These are phyloP conservation scores for Fulvia fulva DNA, from an alignment of 2,329 filamentous ascomycete species.

Conservation along the genomic window DNA sequence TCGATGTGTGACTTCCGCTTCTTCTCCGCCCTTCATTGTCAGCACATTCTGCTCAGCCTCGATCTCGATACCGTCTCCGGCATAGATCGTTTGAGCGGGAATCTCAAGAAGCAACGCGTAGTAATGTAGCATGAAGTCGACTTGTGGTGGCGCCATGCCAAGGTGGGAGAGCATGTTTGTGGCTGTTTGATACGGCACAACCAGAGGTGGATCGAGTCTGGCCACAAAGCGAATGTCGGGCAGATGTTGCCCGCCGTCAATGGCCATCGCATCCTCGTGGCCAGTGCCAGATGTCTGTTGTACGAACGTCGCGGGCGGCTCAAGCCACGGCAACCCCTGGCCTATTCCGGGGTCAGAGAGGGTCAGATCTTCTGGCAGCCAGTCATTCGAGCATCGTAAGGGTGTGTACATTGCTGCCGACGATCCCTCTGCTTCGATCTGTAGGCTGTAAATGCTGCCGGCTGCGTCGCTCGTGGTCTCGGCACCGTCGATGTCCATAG, in stretches of 20 bases:
- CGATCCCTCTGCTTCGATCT: constrained; percentile 59
- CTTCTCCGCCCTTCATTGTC: constrained; percentile 11
- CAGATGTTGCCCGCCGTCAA: constrained; percentile 51
- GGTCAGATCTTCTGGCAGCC: constrained; percentile 69
- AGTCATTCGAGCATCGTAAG: constrained; percentile 67
- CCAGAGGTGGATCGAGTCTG: constrained; percentile 68
- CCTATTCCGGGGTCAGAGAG: constrained; percentile 59
- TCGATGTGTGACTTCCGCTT: constrained; percentile 35
- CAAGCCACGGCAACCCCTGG: constrained; percentile 56
- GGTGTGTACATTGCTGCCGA: constrained; percentile 51
- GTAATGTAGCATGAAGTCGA: constrained; percentile 18
- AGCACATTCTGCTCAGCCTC: constrained; percentile 9
- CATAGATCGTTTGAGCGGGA: background rate
- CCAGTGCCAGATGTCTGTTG: constrained; percentile 28
- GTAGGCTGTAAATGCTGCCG: constrained; percentile 58
- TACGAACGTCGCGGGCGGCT: constrained; percentile 63
- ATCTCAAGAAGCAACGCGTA: constrained; percentile 22
- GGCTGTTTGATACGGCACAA: constrained; percentile 63
- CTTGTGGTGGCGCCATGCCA: constrained; percentile 52
- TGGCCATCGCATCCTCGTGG: constrained; percentile 52
- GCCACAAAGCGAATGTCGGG: constrained; percentile 73
- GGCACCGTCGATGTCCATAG: constrained; percentile 34
- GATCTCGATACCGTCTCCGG: background rate
- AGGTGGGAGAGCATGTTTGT: constrained; percentile 59
- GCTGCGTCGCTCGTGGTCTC: background rate